Base-by-base conservation (phyloP, 805 yeast genomes). In the Wickerhamomyces bisporus region DNA sequence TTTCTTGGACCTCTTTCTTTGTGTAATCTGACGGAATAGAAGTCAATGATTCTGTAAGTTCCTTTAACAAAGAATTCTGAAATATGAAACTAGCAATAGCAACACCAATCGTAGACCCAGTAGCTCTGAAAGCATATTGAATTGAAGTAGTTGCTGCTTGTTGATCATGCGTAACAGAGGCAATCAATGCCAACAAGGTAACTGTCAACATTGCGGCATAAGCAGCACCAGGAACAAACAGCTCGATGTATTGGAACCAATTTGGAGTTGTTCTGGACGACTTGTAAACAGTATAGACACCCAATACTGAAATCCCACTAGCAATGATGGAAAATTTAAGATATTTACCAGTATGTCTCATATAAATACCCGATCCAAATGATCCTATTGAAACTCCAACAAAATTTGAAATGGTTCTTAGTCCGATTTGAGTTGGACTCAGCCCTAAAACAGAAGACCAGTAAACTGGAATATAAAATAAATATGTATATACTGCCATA, bases 101-200 rank as follows among this genome's bases (percentile, higher is more conserved):
- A 13, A 86, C 88, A 27, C 95, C 95, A 34, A 86, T 60, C 0
- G 93, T 83, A n/a, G 91, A 81, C 0, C 95, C 95, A 1, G 88
- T 80, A 9, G 91, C 81, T 52, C 95, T 71, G 65, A 84, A 86
- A 0, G 89, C 88, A 57, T 89, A 88, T 53, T 86, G 95, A 41
- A 89, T 84, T 0, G 95, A 85, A 0, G 96, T 88, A 3, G 91
- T 82, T 16, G 87, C 73, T 1, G 96, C 95, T 59, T 86, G 95
- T 52, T 70, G 73, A 36, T 73, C 70, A 17, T 66, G 59, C 9
- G 83, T 79, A 2, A 82, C 93, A 2, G 93, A 75, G 0, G 93
- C 80, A 38, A 86, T 82, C 60, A 86, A 68, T 0, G 94, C 83
- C 26, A 86, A 60, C 34, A 86, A 63, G 0, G 89, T 78, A 3